These are phyloP conservation scores for Cornus suecica DNA, from an alignment of 148 eudicot genomes.

Conservation along the genomic window DNA sequence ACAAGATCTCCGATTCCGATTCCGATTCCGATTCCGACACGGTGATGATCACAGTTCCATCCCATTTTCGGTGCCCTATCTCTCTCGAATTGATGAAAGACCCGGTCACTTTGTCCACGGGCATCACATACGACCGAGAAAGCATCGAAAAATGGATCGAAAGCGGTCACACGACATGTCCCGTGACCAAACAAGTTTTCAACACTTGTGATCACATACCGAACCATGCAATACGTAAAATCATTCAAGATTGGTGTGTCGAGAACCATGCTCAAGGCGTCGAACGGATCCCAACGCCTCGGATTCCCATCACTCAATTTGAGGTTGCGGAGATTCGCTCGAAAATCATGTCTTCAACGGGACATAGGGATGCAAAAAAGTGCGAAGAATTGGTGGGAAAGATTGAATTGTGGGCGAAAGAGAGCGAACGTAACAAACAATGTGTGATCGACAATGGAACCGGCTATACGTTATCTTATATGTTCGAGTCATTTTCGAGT, in stretches of 20 bases:
- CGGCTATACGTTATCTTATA: neutral
- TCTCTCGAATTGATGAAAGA: slow-evolving; percentile 90
- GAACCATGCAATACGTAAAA: slow-evolving; percentile 62
- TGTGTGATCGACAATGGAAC: neutral
- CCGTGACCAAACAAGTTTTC: slow-evolving; percentile 62
- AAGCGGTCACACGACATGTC: slow-evolving; percentile 62
- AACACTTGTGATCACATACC: slow-evolving; percentile 56
- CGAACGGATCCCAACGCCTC: slow-evolving; percentile 85
- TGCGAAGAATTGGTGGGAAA: slow-evolving; percentile 36
- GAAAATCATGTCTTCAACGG: slow-evolving; percentile 17
- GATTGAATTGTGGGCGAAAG: slow-evolving; percentile 10
- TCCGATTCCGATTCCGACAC: neutral
- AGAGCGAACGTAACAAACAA: neutral
- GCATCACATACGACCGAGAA: slow-evolving; percentile 82
- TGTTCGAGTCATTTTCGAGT: neutral
- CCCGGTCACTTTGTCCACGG: slow-evolving; percentile 79
- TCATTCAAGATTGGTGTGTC: slow-evolving; percentile 97
- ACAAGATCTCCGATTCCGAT: neutral
- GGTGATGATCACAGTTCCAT: slow-evolving; percentile 56
- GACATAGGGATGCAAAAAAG: slow-evolving; percentile 10
- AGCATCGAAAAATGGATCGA: slow-evolving; percentile 83
- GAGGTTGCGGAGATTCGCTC: slow-evolving; percentile 45
- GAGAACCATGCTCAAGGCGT: slow-evolving; percentile 56
- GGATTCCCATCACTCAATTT: slow-evolving; percentile 42
- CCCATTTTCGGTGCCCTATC: slow-evolving; percentile 74